Evolutionary conservation across 2,329 filamentous ascomycete species (phyloP), one percentile per base, ranked within the genome.

Genomic region (Fusarium xyrophilum): DNA sequence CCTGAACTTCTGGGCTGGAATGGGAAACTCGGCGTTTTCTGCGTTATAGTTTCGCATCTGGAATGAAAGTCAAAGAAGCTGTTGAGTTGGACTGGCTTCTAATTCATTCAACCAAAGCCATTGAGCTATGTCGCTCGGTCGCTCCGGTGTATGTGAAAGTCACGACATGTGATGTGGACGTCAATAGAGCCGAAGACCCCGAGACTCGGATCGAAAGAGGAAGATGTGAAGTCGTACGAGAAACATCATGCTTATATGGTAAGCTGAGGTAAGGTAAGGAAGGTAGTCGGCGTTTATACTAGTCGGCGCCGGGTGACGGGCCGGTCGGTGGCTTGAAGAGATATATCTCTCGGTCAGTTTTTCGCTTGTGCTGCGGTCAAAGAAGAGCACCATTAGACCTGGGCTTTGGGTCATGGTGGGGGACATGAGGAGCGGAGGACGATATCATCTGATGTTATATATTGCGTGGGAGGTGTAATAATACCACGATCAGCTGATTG

Each of bases 11-110:
- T 68, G 52, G 54, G 62, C 55, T 56, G 56, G 60, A 59, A 58
- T 53, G 38, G 36, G 64, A 55, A 40, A 51, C 36, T 38, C 28
- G 70, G 70, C 71, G 71, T 73, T 73, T 60, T 67, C 56, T 60
- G 36, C 28, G 44, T 50, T 60, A 53, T 59, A 32, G 27, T 65
- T 56, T 36, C 39, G 43, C 33, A 32, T 40, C 61, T 40, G 38
- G 46, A 32, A 28, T 51, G 23, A 66, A 44, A 44, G n/a, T 33
- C 36, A 48, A 56, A 57, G 57, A 57, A 55, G 48, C 57, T 60
- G 56, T 52, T 44, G 55, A 71, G 55, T 53, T 46, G 32, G 54
- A 25, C 62, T 56, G 62, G 57, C 63, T 70, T 63, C 46, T 60
- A 27, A 42, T 56, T 56, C 35, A 27, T 66, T 61, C 35, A 56